Conservation (phyloP, 2,329 filamentous ascomycete species). For the Aspergillus phoenicis region DNA sequence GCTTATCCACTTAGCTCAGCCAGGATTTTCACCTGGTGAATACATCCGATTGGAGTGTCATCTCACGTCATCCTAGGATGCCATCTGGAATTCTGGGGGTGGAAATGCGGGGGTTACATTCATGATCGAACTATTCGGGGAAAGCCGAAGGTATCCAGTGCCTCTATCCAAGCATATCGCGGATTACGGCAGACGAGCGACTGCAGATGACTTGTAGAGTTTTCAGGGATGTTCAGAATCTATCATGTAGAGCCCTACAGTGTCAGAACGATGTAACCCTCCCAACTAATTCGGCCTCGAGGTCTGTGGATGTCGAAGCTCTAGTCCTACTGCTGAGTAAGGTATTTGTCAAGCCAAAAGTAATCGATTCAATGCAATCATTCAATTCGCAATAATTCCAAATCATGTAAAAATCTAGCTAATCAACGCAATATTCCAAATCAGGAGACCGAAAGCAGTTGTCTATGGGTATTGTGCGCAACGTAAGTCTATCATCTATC, state of each 20-base stretch:
- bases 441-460: background rate
- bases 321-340: no score
- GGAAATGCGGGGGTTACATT: background rate
- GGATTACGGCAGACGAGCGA: background rate
- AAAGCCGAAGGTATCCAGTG: background rate
- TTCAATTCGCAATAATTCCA: background rate
- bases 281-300: no score
- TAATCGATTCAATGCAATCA: no score
- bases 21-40: background rate
- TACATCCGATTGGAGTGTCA: background rate
- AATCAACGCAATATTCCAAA: background rate
- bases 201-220: no score
- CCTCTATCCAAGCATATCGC: background rate
- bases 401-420: background rate
- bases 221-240: no score
- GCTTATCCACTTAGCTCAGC: background rate
- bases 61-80: background rate
- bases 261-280: no score
- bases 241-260: no score
- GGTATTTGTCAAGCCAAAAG: no score
- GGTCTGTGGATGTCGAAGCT: no score
- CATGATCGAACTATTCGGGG: background rate
- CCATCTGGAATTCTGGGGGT: background rate
- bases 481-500: background rate
- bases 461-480: conserved; percentile 1